These are phyloP conservation scores for Psophocarpus tetragonolobus DNA, from an alignment of 306 rosid genomes.

Conservation along the genomic window DNA sequence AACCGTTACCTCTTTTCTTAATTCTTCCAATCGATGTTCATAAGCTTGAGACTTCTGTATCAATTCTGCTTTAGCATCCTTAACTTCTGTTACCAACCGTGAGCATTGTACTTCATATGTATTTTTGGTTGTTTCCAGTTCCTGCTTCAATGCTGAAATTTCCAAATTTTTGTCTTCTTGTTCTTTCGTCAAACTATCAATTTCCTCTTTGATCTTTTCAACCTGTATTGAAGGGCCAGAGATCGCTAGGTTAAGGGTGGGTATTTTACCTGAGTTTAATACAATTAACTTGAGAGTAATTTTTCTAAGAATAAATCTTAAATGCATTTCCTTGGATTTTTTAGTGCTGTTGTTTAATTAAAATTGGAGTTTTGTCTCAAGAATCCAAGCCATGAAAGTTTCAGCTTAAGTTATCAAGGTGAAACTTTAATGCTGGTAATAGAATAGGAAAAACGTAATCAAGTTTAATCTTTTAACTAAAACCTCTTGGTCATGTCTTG, in stretches of 20 bases:
- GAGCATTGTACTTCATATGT: conserved; percentile 48
- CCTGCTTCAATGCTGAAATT: conserved; percentile 53
- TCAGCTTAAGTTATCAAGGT: not conserved
- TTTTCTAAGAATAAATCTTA: not conserved
- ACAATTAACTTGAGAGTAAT: not conserved
- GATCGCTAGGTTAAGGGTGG: too few relatives aligned
- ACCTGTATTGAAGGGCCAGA: conserved; percentile 17
- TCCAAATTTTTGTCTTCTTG: conserved; percentile 47
- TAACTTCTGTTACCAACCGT: conserved; percentile 45
- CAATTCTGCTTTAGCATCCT: conserved; percentile 42
- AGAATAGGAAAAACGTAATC: too few relatives aligned
- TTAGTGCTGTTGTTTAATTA: not conserved
- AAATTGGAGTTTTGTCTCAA: not conserved
- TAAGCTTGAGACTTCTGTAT: conserved; percentile 54
- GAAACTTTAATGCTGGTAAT: not conserved
- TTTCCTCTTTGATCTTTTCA: not conserved
- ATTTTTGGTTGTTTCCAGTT: conserved; percentile 50
- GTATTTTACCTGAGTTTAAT: conserved; percentile 2
- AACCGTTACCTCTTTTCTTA: not conserved
- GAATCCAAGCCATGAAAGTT: not conserved
- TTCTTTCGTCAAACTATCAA: conserved; percentile 3
- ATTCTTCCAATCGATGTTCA: conserved; percentile 47
- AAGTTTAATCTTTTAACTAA: not conserved
- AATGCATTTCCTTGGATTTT: not conserved
- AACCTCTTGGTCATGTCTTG: not conserved